A percentile compares a stretch with the other conserved stretches of the same genome.
phyloP scores from a whole-genome alignment of 768 basidiomycete species.

The Macrolepiota dolichaula region DNA sequence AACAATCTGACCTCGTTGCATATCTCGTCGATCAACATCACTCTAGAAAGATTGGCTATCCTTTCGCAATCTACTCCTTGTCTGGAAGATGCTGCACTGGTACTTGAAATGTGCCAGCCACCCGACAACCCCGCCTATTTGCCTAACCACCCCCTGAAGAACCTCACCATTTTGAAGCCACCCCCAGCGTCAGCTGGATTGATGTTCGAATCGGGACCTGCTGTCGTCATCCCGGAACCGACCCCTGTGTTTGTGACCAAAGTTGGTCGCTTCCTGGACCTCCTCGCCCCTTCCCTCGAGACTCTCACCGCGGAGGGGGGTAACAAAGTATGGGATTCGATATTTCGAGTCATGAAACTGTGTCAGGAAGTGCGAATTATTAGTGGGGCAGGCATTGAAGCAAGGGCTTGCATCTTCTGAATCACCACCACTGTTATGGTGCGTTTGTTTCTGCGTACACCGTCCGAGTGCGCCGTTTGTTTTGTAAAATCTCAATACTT shows the following conservation, averaged over 20 bases:
- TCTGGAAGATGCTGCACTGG: background rate
- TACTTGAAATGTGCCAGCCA: background rate
- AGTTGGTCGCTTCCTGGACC: background rate
- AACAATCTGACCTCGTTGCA: background rate
- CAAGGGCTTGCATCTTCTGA: no score
- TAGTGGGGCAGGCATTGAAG: background rate
- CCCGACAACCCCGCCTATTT: no score
- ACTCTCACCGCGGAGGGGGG: background rate
- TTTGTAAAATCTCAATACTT: no score
- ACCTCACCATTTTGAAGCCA: background rate
- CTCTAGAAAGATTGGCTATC: background rate
- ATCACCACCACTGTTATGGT: no score
- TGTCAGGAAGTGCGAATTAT: background rate
- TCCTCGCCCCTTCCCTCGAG: background rate
- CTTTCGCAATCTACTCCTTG: background rate
- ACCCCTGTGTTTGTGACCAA: background rate
- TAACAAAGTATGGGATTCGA: background rate
- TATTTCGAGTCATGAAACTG: background rate
- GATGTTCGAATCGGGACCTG: background rate
- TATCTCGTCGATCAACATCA: background rate
- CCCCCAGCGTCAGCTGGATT: background rate
- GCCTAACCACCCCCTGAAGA: background rate
- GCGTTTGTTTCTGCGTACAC: no score
- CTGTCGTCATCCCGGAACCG: background rate
- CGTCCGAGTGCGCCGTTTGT: no score